Evolutionary conservation across 2,329 filamentous ascomycete genomes (phyloP), one percentile per base, ranked within the genome.

Genomic region (Pseudopithomyces maydicus): DNA sequence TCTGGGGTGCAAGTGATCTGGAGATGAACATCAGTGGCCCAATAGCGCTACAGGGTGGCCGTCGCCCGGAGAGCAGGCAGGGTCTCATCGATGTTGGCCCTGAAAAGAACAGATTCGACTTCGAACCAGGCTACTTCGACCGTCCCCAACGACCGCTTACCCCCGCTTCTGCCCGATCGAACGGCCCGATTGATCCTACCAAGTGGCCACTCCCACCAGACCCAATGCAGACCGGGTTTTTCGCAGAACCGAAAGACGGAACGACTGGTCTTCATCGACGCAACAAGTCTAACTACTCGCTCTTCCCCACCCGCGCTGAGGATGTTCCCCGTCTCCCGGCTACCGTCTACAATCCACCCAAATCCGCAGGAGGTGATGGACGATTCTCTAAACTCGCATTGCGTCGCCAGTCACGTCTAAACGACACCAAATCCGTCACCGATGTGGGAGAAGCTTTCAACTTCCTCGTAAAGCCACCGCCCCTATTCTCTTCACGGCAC

Each of bases 1-100:
- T 83, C 51, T 82, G 78, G 63, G 77, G 77, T 38, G 77, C 78
- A 1, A 77, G 72, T 52, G 74, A 77, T 47, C 57, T 77, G 43
- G 75, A 77, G 42, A 75, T 77, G 72, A 74, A 72, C 52, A 78
- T 78, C 55, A 77, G 75, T 45, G 72, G 69, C 2, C 76, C 76
- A 14, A 56, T 77, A 26, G 65, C 62, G 42, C 55, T 76, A 8
- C 69, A 74, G 54, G 68, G 69, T 20, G 71, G 71, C 15, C 64
- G 65, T 15, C 69, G 70, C 35, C 69, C 68, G 51, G 69, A 74
- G 26, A 74, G 68, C 56, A 69, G 71, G 51, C 69, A 75, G 55
- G 72, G 71, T 29, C 59, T 75, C 8, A 74, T 74, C 23, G 70
- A 74, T 43, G 70, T 76, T 22, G 72, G 70, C 7, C 71, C 70